Percentiles rank a stretch among this genome's conserved stretches.
Conservation (phyloP, 179 eudicot species). For the Patellifolia procumbens region DNA sequence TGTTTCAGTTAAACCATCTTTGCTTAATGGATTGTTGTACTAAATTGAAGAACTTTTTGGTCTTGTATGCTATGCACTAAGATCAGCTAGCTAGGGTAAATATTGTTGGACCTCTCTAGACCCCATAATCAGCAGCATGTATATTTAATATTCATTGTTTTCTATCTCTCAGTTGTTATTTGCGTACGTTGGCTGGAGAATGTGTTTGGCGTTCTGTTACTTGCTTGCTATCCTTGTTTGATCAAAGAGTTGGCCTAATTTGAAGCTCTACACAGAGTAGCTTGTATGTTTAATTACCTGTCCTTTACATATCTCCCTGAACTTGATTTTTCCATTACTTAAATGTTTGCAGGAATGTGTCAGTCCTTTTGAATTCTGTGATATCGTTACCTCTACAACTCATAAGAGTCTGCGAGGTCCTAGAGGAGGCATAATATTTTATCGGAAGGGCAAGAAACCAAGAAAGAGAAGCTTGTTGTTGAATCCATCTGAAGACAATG, state of each 20-base stretch:
- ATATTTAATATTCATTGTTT: background rate
- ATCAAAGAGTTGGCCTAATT: background rate
- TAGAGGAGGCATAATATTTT: conserved; percentile 86
- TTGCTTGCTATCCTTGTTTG: conserved; percentile 2
- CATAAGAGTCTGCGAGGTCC: conserved; percentile 92
- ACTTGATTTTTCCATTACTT: background rate
- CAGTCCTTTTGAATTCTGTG: conserved; percentile 80
- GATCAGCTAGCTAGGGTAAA: background rate
- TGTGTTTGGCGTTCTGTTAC: background rate
- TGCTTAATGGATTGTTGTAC: background rate
- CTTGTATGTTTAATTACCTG: too few relatives aligned
- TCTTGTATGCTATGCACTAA: too few relatives aligned
- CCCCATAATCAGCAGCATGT: background rate
- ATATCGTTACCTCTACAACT: conserved; percentile 84
- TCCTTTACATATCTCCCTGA: background rate
- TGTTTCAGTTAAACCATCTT: background rate
- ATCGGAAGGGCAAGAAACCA: conserved; percentile 70
- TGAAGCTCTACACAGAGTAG: background rate
- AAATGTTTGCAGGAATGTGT: conserved; percentile 55
- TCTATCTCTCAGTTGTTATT: background rate
- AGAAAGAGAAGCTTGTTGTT: conserved; percentile 58
- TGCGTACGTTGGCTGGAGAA: background rate
- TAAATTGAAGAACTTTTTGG: background rate
- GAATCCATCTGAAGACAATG: conserved; percentile 61
- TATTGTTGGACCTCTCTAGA: background rate